phyloP scores from a whole-genome alignment of 306 rosid genomes.

The Mucuna pruriens region DNA sequence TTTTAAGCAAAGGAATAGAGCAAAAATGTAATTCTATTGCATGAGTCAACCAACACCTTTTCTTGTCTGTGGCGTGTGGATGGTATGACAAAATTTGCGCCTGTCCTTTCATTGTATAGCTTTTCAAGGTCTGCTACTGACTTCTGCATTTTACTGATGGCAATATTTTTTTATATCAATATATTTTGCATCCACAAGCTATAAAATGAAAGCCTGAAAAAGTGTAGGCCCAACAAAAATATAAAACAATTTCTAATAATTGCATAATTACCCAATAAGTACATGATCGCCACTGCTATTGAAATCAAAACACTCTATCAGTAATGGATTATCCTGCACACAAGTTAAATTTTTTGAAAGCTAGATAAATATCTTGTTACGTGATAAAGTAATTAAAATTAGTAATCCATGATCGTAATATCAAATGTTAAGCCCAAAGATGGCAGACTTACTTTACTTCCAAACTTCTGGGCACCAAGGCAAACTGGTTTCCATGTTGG shows the following conservation, averaged over 20 bases:
- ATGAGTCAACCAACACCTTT: slow-evolving; percentile 55
- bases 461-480: slow-evolving; percentile 70
- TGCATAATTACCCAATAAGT: slow-evolving; percentile 70
- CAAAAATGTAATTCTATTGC: not conserved
- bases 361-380: not conserved
- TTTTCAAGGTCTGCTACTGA: slow-evolving; percentile 76
- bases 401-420: not conserved
- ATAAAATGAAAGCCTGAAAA: no score
- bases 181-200: slow-evolving; percentile 3
- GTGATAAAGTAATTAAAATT: not conserved
- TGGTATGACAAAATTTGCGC: slow-evolving; percentile 57
- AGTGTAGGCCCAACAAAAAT: not conserved
- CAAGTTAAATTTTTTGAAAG: not conserved
- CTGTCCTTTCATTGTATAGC: slow-evolving; percentile 51
- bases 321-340: slow-evolving; percentile 75
- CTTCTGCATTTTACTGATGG: slow-evolving; percentile 67
- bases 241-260: slow-evolving; percentile 13
- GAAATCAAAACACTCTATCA: slow-evolving; percentile 93
- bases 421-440: slow-evolving; percentile 10
- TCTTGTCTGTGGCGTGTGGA: slow-evolving; percentile 52
- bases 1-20: not conserved
- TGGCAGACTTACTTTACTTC: slow-evolving; percentile 69
- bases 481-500: slow-evolving; percentile 81
- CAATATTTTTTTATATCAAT: slow-evolving; percentile 22
- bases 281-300: slow-evolving; percentile 75